phyloP scores from a whole-genome alignment of 352 stramenopile species.

The Phytopythium aichiense region DNA sequence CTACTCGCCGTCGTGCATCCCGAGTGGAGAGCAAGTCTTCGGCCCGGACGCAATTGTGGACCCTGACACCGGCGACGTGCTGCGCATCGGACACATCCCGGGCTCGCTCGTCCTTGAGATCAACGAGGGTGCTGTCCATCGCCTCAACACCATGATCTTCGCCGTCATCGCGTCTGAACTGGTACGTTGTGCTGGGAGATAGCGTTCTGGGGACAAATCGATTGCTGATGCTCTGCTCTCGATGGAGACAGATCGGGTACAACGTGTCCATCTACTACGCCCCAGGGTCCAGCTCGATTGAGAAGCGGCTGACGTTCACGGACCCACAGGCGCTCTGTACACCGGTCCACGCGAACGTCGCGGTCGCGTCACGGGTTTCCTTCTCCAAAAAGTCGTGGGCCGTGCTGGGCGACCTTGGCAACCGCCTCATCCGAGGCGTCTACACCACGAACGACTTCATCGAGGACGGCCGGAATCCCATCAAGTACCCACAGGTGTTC shows the following conservation, averaged over 20 bases:
- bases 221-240: too few species aligned
- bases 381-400: conserved; percentile 24
- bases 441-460: conserved; percentile 42
- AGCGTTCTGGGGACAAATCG: too few species aligned
- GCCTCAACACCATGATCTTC: conserved; percentile 33
- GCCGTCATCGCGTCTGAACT: conserved; percentile 47
- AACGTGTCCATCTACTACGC: conserved; percentile 13
- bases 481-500: conserved; percentile 10
- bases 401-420: conserved; percentile 14
- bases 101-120: conserved; percentile 42
- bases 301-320: conserved; percentile 27
- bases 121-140: conserved; percentile 31
- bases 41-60: conserved; percentile 28
- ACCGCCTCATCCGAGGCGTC: conserved; percentile 23
- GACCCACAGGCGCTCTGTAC: conserved; percentile 18
- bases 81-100: conserved; percentile 21
- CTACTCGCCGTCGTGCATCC: conserved; percentile 26
- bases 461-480: conserved; percentile 7
- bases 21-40: conserved; percentile 19
- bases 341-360: conserved; percentile 29
- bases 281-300: neutral
- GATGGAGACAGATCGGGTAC: conserved; percentile 9
- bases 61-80: conserved; percentile 12
- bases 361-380: conserved; percentile 20
- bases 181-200: conserved; percentile 13